phyloP scores from a whole-genome alignment of 75 land plant species.

The Picea sitchensis region DNA sequence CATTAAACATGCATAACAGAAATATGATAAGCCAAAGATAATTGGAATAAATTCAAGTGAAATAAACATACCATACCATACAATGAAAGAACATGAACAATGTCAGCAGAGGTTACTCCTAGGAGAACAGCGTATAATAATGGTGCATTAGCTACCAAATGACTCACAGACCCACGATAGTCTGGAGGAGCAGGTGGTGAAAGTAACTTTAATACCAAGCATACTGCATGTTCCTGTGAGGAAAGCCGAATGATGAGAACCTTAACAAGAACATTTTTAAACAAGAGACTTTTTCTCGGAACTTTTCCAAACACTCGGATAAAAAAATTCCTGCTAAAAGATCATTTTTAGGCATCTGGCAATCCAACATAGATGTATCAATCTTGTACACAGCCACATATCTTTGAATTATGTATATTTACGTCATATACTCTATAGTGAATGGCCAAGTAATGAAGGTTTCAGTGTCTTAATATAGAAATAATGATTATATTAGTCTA shows the following conservation, averaged over 20 bases:
- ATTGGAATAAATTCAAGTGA: neutral
- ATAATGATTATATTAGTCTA: neutral
- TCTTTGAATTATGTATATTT: neutral
- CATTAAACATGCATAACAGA: neutral
- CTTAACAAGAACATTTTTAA: neutral
- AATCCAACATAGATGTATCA: neutral
- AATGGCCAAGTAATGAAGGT: neutral
- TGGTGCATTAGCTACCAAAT: slow-evolving; percentile 42
- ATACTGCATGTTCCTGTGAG: slow-evolving; percentile 61
- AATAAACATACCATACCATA: slow-evolving; percentile 63
- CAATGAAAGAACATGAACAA: slow-evolving; percentile 58
- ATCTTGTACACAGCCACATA: neutral
- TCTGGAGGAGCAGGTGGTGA: slow-evolving; percentile 48
- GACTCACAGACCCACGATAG: slow-evolving; percentile 28
- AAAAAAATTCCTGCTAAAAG: neutral
- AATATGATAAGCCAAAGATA: neutral
- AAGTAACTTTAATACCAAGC: slow-evolving; percentile 42
- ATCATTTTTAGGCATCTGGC: neutral
- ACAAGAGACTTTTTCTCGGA: neutral
- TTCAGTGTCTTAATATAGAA: too few species aligned
- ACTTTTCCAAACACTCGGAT: neutral
- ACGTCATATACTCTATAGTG: neutral
- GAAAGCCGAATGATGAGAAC: neutral
- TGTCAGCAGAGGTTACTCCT: slow-evolving; percentile 41
- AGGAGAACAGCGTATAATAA: slow-evolving; percentile 44